Conservation (phyloP, 2,329 filamentous ascomycete species). For the Hortaea werneckii region DNA sequence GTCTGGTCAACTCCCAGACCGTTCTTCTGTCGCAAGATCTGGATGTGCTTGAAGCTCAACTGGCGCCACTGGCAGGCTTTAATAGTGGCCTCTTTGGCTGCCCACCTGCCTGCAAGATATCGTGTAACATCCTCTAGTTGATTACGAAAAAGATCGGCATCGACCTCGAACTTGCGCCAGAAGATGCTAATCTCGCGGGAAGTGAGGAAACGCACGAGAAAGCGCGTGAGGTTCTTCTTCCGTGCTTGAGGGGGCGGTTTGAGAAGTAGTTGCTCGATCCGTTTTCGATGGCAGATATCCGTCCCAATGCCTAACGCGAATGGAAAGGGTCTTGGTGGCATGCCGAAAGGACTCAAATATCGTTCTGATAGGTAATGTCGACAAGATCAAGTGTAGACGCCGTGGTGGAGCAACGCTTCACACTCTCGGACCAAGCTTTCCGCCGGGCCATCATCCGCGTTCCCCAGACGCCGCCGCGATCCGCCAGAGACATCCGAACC, state of each 20-base stretch:
- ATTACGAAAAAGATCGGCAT: neutral
- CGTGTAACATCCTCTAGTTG: neutral
- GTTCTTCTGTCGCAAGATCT: slow-evolving; percentile 21
- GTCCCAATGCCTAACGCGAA: slow-evolving; percentile 62
- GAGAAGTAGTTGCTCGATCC: slow-evolving; percentile 51
- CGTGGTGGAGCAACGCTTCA: too few relatives aligned
- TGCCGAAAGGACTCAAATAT: slow-evolving; percentile 10
- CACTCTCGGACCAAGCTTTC: too few relatives aligned
- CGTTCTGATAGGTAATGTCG: neutral
- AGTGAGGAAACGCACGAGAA: slow-evolving; percentile 13
- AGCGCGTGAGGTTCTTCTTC: neutral
- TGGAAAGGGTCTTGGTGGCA: slow-evolving; percentile 47
- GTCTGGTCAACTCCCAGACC: slow-evolving; percentile 43
- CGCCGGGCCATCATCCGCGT: neutral
- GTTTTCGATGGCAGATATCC: slow-evolving; percentile 63
- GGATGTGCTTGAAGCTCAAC: slow-evolving; percentile 28
- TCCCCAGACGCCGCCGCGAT: neutral
- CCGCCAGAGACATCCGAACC: neutral
- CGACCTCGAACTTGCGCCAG: neutral
- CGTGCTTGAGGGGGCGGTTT: neutral
- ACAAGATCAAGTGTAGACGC: neutral
- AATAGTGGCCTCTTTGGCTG: slow-evolving; percentile 42
- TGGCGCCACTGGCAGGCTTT: slow-evolving; percentile 29
- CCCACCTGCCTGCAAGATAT: slow-evolving; percentile 29
- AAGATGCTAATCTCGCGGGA: slow-evolving; percentile 16